Percentiles rank a stretch among this genome's conserved stretches.
Evolutionary conservation across 495 filamentous ascomycete species (phyloP).

Genomic region (Apodospora peruviana): DNA sequence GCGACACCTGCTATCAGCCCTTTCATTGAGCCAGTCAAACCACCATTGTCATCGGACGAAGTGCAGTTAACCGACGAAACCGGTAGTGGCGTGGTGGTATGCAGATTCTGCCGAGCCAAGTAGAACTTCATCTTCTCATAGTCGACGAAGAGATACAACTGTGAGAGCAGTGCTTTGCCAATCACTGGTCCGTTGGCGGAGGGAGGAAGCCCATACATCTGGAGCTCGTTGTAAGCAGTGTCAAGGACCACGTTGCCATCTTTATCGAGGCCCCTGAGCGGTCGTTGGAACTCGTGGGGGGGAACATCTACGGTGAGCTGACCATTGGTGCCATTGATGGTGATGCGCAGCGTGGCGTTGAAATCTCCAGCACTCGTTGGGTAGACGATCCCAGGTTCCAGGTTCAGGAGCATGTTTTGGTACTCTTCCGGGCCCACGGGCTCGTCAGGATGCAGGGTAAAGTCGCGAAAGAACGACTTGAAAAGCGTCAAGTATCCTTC

Average conservation of each 20-base stretch:
- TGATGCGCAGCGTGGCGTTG: slow-evolving; percentile 11
- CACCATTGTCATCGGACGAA: neutral
- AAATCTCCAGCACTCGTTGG: slow-evolving; percentile 3
- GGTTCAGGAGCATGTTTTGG: slow-evolving; percentile 6
- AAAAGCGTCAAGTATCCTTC: neutral
- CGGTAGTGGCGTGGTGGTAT: slow-evolving; percentile 4
- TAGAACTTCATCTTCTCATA: slow-evolving; percentile 9
- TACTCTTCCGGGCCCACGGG: slow-evolving; percentile 5
- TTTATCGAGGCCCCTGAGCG: slow-evolving; percentile 9
- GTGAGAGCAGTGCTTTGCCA: slow-evolving; percentile 16
- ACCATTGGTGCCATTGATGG: slow-evolving; percentile 9
- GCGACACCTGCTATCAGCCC: slow-evolving; percentile 8
- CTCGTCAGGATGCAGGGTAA: neutral
- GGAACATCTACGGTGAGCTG: slow-evolving; percentile 10
- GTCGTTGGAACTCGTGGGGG: slow-evolving; percentile 8
- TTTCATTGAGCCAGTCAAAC: neutral
- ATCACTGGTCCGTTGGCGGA: slow-evolving; percentile 9
- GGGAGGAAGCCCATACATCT: slow-evolving; percentile 8
- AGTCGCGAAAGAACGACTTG: neutral
- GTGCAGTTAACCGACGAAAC: slow-evolving; percentile 1
- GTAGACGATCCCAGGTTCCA: slow-evolving; percentile 17
- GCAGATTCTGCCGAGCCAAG: slow-evolving; percentile 4
- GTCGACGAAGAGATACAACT: slow-evolving; percentile 15
- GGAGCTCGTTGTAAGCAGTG: slow-evolving; percentile 8
- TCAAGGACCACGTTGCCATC: slow-evolving; percentile 3